Conservation (phyloP, 1,284 basidiomycete genomes). For the Sanghuangporus sanghuang region DNA sequence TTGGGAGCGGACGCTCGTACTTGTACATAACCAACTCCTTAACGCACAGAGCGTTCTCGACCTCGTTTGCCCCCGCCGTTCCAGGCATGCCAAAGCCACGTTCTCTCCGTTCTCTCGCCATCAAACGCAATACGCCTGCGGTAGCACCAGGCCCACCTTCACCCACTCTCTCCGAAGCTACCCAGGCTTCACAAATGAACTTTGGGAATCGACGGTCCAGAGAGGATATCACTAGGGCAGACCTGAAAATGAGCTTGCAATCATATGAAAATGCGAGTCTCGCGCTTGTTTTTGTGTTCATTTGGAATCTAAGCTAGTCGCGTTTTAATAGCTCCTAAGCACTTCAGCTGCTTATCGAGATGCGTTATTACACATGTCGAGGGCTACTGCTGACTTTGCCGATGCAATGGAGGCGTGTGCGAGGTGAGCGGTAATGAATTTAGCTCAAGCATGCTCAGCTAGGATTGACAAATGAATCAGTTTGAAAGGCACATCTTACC, state of each 20-base stretch:
- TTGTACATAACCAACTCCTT: not conserved
- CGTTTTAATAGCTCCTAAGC: conserved; percentile 56
- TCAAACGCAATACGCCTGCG: conserved; percentile 37
- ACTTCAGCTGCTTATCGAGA: conserved; percentile 81
- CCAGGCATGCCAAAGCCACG: conserved; percentile 52
- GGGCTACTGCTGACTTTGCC: conserved; percentile 82
- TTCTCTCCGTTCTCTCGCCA: conserved; percentile 52
- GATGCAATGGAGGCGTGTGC: conserved; percentile 82
- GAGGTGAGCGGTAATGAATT: conserved; percentile 42
- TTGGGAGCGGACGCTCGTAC: not conserved
- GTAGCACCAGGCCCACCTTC: conserved; percentile 55
- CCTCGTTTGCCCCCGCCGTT: no score
- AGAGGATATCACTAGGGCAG: conserved; percentile 80
- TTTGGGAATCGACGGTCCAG: conserved; percentile 67
- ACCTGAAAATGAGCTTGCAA: conserved; percentile 73
- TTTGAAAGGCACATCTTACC: conserved; percentile 75
- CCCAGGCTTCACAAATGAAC: conserved; percentile 60
- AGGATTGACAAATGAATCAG: conserved; percentile 30
- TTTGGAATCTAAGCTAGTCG: not conserved
- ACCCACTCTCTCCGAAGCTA: conserved; percentile 76
- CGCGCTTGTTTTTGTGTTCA: not conserved
- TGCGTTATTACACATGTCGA: conserved; percentile 79
- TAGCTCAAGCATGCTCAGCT: not conserved
- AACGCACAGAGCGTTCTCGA: not conserved
- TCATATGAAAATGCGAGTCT: conserved; percentile 73